Base-by-base conservation (phyloP, 176 grass and related monocot species). In the Ananas comosus region DNA sequence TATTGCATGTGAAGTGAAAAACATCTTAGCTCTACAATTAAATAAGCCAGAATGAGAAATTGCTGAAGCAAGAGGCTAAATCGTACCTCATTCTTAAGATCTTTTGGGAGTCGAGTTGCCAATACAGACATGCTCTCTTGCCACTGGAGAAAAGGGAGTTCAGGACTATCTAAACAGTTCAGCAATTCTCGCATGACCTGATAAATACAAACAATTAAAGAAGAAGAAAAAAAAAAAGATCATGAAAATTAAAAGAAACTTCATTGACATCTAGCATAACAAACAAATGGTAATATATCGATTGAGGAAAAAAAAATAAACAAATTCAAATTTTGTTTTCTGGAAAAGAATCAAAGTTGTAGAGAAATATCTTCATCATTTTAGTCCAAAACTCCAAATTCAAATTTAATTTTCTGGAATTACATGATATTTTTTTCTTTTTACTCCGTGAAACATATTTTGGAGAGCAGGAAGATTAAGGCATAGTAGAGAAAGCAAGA, bases 121-220 rank as follows among this genome's bases (percentile, higher is more conserved):
- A 99, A 93, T 69, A 99, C 94, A 83, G 94, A 99, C 94, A 99
- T 99, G 77, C 72, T 79, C 75, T 99, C 94, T 87, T 99, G 88
- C 94, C 94, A 99, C 70, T 99, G 94, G 70, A 99, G 85, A 78
- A 93, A 99, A 78, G 94, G 94, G 64, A 99, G 94, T 78, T 99
- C 87, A 72, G 94, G 94, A 74, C 81, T 92, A 57, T 99, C 94
- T 73, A 99, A 80, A 80, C 89, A 93, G 76, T 85, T 90, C 67
- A 99, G 81, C 78, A 99, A 81, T 81, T 91, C 87, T 80, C 88
- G 82, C 72, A 99, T 82, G 70, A 91, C 93, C 89, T 92, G 64
- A 63, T 64, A 87, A 59, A 16, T 10, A 56, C 24, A 17, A 51
- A 78, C 18, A 61, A 42, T 6, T 61, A 61, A 9, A 61, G 9